Conservation (phyloP, 352 stramenopile species). For the Phytopythium helicoides region DNA sequence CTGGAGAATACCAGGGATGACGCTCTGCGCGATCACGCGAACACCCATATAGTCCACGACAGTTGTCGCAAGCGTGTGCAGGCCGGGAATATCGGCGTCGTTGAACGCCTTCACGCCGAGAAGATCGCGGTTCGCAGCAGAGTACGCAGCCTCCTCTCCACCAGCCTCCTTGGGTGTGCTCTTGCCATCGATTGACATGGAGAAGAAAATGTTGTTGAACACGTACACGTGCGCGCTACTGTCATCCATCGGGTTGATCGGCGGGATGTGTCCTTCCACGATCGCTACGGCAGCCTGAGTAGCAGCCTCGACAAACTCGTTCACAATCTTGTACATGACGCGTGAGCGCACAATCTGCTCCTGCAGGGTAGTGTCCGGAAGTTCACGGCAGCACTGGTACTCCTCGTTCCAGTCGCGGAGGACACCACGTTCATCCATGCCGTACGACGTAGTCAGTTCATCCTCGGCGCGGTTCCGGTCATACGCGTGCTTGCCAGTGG, state of each 20-base stretch:
- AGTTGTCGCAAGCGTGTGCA: conserved; percentile 94
- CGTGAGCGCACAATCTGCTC: conserved; percentile 92
- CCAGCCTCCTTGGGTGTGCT: conserved; percentile 55
- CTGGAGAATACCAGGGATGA: conserved; percentile 95
- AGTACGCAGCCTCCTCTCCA: conserved; percentile 81
- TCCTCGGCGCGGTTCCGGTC: conserved; percentile 89
- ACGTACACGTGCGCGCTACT: conserved; percentile 93
- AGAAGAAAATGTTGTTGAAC: conserved; percentile 99
- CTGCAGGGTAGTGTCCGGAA: conserved; percentile 71
- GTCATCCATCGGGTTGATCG: conserved; percentile 96
- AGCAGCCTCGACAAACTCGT: conserved; percentile 94
- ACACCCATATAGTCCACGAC: conserved; percentile 95
- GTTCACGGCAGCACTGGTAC: conserved; percentile 90
- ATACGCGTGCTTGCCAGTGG: conserved; percentile 52
- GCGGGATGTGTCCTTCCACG: conserved; percentile 91
- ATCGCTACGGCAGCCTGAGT: conserved; percentile 90
- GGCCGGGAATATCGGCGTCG: conserved; percentile 82
- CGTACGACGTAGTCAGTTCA: conserved; percentile 86
- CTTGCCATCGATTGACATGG: conserved; percentile 86
- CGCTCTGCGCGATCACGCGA: conserved; percentile 94
- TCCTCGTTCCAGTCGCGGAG: conserved; percentile 97
- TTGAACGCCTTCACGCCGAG: conserved; percentile 91
- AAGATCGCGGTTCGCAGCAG: conserved; percentile 86
- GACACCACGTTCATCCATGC: conserved; percentile 91
- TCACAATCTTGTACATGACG: conserved; percentile 94